phyloP scores from a whole-genome alignment of 306 rosid genomes.

The Corylus americana region DNA sequence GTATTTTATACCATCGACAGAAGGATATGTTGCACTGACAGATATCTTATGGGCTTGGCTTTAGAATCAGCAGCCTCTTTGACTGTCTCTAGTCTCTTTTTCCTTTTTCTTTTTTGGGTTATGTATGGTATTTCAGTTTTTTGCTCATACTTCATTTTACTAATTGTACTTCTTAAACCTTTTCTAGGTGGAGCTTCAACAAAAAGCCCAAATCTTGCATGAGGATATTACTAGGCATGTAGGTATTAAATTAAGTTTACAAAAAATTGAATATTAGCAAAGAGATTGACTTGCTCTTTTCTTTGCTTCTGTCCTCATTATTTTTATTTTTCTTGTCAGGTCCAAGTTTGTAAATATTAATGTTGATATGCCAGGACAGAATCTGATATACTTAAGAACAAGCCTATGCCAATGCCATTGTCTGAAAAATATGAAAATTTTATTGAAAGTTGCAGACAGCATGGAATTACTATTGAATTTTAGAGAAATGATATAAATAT shows the following conservation, averaged over 20 bases:
- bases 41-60: not conserved
- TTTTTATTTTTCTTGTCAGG: not conserved
- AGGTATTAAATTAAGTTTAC: conserved; percentile 31
- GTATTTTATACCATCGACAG: not conserved
- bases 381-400: not conserved
- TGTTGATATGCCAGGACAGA: not conserved
- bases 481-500: not conserved
- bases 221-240: conserved; percentile 82
- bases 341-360: not conserved
- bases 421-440: not conserved
- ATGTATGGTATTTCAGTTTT: conserved; percentile 2
- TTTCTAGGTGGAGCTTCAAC: conserved; percentile 75
- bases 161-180: conserved; percentile 23
- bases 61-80: not conserved
- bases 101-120: not conserved
- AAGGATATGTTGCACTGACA: not conserved
- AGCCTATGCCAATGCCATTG: not conserved
- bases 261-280: conserved; percentile 6
- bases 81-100: conserved; percentile 5
- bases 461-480: not conserved
- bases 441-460: not conserved
- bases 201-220: conserved; percentile 65
- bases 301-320: not conserved
- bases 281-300: not conserved
- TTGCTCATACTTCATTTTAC: conserved; percentile 3